Base-by-base conservation (phyloP, 139 green algal species). In the Closterium sp. region DNA sequence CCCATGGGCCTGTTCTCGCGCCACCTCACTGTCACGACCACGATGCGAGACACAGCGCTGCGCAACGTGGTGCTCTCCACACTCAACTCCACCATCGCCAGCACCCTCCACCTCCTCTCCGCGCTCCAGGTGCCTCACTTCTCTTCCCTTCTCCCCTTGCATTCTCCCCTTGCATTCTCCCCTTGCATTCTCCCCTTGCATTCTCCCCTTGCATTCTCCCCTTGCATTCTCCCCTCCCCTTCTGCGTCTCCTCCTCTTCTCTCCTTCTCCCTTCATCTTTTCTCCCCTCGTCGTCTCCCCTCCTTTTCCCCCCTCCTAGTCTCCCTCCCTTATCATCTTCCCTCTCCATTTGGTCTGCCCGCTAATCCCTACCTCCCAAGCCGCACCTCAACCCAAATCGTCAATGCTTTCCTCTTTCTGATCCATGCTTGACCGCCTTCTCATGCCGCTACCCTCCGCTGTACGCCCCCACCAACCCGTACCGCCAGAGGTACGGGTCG, bases 1-100 rank as follows among this genome's bases (percentile, higher is more conserved):
- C 91, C 91, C 21, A 92, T 94, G 9, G 91, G 91, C 70, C 86
- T 86, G 17, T 89, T 93, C 31, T 92, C 90, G 29, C 70, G 85
- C 31, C 50, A 92, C 22, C 21, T 91, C 70, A 73, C 90, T 10
- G 2, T 89, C 85, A 11, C 86, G 24, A 50, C 34, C 31, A 17
- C 22, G 10, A 45, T 45, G 38, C 38, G 38, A 9, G 38, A 45
- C 38, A 45, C 38, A 9, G 38, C 38, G 38, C 38, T 45, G 38
- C 38, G 38, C 73, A 94, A 94, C 50, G 22, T 92, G 42, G 9
- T 94, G 32, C 30, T 89, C 28, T 89, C 88, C 9, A 70, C 87
- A 22, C 88, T 94, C 27, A 92, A 92, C 86, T 17, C 73, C 29
- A 88, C 87, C 28, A 22, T 94, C 31, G 2, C 29, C 34, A 45